phyloP scores from a whole-genome alignment of 2,329 filamentous ascomycete genomes.

The Ascochyta rabiei region DNA sequence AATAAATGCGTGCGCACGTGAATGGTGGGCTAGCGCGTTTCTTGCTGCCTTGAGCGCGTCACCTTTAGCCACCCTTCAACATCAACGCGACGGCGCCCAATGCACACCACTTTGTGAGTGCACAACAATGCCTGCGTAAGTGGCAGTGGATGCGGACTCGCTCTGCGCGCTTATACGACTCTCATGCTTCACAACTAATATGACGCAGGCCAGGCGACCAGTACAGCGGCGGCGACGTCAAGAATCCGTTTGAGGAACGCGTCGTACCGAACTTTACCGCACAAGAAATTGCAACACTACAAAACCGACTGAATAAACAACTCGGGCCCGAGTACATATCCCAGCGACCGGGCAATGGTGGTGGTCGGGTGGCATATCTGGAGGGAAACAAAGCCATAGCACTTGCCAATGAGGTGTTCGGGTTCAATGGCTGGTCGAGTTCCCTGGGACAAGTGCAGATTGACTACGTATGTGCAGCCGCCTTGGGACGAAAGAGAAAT shows the following conservation, averaged over 20 bases:
- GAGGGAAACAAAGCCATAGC: constrained; percentile 97
- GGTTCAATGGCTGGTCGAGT: constrained; percentile 97
- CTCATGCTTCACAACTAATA: constrained; percentile 20
- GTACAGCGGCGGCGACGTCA: constrained; percentile 44
- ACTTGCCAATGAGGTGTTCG: constrained; percentile 92
- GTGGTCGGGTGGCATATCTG: constrained; percentile 88
- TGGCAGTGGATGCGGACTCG: not conserved
- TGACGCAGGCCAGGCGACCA: constrained; percentile 46
- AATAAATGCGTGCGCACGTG: constrained; percentile 5
- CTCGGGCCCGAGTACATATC: constrained; percentile 97
- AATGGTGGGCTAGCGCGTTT: constrained; percentile 25
- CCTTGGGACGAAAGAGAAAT: not conserved
- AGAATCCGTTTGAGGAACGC: constrained; percentile 84
- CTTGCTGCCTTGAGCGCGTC: constrained; percentile 37
- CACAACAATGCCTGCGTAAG: constrained; percentile 46
- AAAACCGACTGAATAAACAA: constrained; percentile 86
- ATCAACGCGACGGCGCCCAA: constrained; percentile 29
- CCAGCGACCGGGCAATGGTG: constrained; percentile 78
- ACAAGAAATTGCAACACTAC: constrained; percentile 85
- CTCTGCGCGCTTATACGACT: not conserved
- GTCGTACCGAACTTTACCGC: constrained; percentile 83
- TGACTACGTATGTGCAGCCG: constrained; percentile 72
- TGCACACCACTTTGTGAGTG: constrained; percentile 30
- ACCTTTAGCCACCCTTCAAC: constrained; percentile 36
- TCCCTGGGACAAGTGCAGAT: constrained; percentile 94